Percentiles rank a stretch among this genome's conserved stretches.
phyloP scores from a whole-genome alignment of 1,284 basidiomycete genomes.

The Boletellus sp. region DNA sequence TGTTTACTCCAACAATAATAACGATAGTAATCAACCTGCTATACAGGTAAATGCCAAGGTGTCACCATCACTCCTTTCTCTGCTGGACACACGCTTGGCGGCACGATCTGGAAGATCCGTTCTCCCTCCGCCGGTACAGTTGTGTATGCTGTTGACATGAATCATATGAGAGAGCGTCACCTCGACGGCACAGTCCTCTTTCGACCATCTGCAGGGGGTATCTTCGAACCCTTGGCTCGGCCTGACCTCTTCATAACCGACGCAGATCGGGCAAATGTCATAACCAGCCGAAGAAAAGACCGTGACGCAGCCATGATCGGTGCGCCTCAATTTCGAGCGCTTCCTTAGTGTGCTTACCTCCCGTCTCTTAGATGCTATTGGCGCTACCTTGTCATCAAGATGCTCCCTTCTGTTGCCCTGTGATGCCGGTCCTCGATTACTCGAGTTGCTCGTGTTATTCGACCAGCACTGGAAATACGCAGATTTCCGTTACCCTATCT shows the following conservation, averaged over 20 bases:
- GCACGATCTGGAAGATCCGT: slow-evolving; percentile 97
- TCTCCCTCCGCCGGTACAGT: slow-evolving; percentile 96
- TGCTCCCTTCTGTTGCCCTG: slow-evolving; percentile 88
- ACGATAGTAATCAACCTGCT: slow-evolving; percentile 2
- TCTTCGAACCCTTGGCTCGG: slow-evolving; percentile 82
- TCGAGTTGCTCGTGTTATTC: slow-evolving; percentile 91
- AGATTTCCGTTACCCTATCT: slow-evolving; percentile 80
- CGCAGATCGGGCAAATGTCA: slow-evolving; percentile 77
- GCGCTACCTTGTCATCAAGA: slow-evolving; percentile 73
- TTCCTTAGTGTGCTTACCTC: slow-evolving; percentile 3
- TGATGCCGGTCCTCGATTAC: slow-evolving; percentile 89
- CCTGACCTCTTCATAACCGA: slow-evolving; percentile 95
- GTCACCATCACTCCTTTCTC: slow-evolving; percentile 95
- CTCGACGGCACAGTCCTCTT: slow-evolving; percentile 91
- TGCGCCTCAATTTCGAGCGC: slow-evolving; percentile 33
- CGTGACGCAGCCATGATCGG: slow-evolving; percentile 87
- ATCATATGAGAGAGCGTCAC: slow-evolving; percentile 95
- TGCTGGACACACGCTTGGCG: slow-evolving; percentile 93
- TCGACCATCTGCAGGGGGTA: slow-evolving; percentile 66
- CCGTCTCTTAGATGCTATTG: slow-evolving; percentile 53
- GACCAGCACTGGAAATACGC: slow-evolving; percentile 97
- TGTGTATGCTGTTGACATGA: slow-evolving; percentile 93
- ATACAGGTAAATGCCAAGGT: slow-evolving; percentile 80
- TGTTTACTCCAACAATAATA: slow-evolving; percentile 3
- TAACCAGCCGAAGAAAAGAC: slow-evolving; percentile 87